Base-by-base conservation (phyloP, 768 basidiomycete species). In the Hygrocybe coccinea region DNA sequence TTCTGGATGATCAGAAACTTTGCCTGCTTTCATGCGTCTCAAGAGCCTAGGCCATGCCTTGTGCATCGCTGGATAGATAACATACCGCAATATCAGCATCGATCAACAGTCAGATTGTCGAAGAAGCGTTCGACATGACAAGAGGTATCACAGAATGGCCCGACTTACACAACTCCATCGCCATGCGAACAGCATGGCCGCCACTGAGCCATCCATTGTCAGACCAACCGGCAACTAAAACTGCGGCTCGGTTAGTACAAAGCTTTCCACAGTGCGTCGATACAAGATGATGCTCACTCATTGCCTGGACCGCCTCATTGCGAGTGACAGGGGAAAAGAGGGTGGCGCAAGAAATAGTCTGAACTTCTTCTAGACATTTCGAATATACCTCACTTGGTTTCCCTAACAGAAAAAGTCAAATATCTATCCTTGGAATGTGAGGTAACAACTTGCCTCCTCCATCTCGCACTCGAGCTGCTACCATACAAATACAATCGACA, bases 171-270 rank as follows among this genome's bases (percentile, higher is more conserved):
- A 95, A 76, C 66, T 97, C 95, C 78, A 97, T 85, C 38, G 91
- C 94, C 91, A 97, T 94, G 50, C 94, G 82, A 8, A 97, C 92
- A n/a, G 95, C 95, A 71, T 97, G 95, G 9, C 91, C 93, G 9
- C 91, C 90, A 61, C 88, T 92, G 35, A 97, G 69, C 93, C 93
- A 95, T n/a, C 91, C 91, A 63, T 91, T 91, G 61, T 95, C 91
- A 15, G 91, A 93, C 88, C 92, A 97, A 5, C 93, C 92, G 35
- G 94, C 89, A 17, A 95, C 85, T 50, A 97, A 77, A 56, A 95
- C 91, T 94, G 56, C 6, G 55, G 50, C 50, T 43, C 43, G 52
- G 50, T 55, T 56, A 43, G 50, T 41, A n/a, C 48, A 45, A n/a
- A 24, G 29, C 57, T 19, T 14, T 24, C 24, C 39, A 19, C 14